A percentile compares a stretch with the other conserved stretches of the same genome.
phyloP scores from a whole-genome alignment of 306 rosid genomes.

The Pyrus communis region DNA sequence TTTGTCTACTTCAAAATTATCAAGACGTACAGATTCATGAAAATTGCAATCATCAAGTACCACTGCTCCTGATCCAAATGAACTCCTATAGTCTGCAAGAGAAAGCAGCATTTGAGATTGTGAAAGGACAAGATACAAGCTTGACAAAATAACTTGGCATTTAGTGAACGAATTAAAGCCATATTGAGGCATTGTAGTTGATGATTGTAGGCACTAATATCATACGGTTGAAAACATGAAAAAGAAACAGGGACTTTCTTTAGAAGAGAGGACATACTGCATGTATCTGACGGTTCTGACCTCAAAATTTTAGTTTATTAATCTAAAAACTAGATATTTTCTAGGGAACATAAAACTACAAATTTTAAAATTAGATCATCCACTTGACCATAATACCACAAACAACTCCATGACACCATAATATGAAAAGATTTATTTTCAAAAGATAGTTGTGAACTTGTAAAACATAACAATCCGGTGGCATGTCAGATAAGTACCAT shows the following conservation, averaged over 20 bases:
- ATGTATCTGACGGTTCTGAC: background rate
- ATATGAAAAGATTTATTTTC: background rate
- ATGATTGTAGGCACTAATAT: slow-evolving; percentile 11
- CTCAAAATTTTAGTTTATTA: background rate
- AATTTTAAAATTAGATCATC: background rate
- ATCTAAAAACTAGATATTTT: slow-evolving; percentile 5
- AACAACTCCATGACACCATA: slow-evolving; percentile 11
- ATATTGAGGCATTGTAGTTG: background rate
- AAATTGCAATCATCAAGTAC: slow-evolving; percentile 82
- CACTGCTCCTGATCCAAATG: slow-evolving; percentile 62
- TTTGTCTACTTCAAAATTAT: slow-evolving; percentile 59
- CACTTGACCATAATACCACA: background rate
- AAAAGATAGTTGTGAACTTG: background rate
- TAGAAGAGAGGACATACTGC: background rate
- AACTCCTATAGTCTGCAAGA: slow-evolving; percentile 56
- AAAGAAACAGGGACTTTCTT: background rate
- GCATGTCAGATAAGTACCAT: slow-evolving; percentile 33
- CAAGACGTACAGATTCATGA: slow-evolving; percentile 87
- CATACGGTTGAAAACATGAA: background rate
- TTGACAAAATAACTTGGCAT: slow-evolving; percentile 13
- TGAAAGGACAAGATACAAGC: slow-evolving; percentile 6
- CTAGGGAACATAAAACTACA: slow-evolving; percentile 1
- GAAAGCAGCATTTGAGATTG: slow-evolving; percentile 20
- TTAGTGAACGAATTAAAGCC: background rate
- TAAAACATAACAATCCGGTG: background rate